Base-by-base conservation (phyloP, 352 stramenopile genomes). In the Thalassiosira exigua region DNA sequence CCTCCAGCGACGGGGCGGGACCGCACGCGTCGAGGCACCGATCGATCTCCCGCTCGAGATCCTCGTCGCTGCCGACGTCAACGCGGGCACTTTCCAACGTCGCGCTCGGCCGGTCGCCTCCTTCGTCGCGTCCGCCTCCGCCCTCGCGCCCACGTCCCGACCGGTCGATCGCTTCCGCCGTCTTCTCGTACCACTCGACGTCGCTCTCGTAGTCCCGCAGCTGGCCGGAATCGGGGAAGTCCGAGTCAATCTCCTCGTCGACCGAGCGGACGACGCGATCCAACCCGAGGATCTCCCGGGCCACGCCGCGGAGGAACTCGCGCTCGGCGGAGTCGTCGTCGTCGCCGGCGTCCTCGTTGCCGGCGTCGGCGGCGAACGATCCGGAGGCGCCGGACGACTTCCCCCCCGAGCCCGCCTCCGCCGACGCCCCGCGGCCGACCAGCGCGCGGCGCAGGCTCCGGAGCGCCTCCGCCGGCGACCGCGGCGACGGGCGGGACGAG, bases 31-130 rank as follows among this genome's bases (percentile, higher is more conserved):
- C 75, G 29, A 84, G 59, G 36, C 68, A 79, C 33, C 53, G 65
- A 60, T 84, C 75, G 33, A 84, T 84, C 57, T 64, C 78, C 17
- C 54, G 36, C 41, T 84, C 75, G 41, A 48, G 3, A 73, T 79
- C 60, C 65, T 74, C 19, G 68, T 27, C 41, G 71, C 46, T 32
- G 2, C 27, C 17, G 22, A 4, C 14, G 17, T n/a, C n/a, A 48
- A 17, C 39, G 39, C n/a, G 11, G 39, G 39, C n/a, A 48, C 11
- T 17, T 48, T 48, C 39, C 11, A 48, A n/a, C 39, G n/a, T 17
- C 11, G 36, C 39, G 11, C 5, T 51, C 24, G 9, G 29, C 2
- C 29, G 24, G 9, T 33, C 53, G 39, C 12, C 50, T 30, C 11
- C 52, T 61, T 46, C 41, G 27, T 2, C 46, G 33, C 29, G 11